Conservation (phyloP, 2,329 filamentous ascomycete genomes). For the Berkeleyomyces rouxiae region DNA sequence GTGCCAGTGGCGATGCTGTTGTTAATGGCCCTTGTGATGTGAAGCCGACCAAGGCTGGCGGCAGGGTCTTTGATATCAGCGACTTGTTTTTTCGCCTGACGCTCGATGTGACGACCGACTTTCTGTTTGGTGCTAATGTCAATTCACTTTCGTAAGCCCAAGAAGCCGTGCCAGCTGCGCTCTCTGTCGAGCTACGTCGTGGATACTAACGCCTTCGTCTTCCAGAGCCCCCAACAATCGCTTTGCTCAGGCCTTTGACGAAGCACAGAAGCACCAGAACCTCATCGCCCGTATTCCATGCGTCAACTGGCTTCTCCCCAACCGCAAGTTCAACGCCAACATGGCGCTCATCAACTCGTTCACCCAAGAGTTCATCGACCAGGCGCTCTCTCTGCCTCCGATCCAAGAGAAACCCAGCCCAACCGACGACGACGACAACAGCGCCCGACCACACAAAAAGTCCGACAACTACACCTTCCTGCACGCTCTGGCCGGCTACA, state of each 20-base stretch:
- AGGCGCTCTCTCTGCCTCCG: constrained; percentile 48
- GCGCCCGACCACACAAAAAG: not conserved
- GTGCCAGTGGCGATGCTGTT: constrained; percentile 32
- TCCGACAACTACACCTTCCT: constrained; percentile 60
- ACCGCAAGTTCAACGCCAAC: constrained; percentile 42
- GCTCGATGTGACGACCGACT: constrained; percentile 73
- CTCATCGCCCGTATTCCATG: constrained; percentile 49
- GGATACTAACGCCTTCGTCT: not conserved
- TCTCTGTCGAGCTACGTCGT: not conserved
- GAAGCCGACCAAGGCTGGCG: constrained; percentile 34
- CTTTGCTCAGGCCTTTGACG: constrained; percentile 69
- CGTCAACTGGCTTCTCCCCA: constrained; percentile 45
- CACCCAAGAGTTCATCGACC: constrained; percentile 61
- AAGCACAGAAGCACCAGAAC: constrained; percentile 60
- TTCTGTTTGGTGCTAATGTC: constrained; percentile 46
- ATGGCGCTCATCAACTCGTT: constrained; percentile 59
- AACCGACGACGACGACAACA: not conserved
- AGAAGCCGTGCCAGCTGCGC: not conserved
- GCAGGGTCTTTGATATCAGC: constrained; percentile 41
- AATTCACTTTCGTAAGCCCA: constrained; percentile 9
- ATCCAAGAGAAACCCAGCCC: constrained; percentile 32
- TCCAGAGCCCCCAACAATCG: constrained; percentile 39
- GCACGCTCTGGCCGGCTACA: constrained; percentile 68
- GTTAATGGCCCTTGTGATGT: constrained; percentile 49
- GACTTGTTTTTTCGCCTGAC: constrained; percentile 74